These are phyloP conservation scores for Chaetomiaceae sp. DNA, from an alignment of 2,329 filamentous ascomycete genomes.

Conservation along the genomic window DNA sequence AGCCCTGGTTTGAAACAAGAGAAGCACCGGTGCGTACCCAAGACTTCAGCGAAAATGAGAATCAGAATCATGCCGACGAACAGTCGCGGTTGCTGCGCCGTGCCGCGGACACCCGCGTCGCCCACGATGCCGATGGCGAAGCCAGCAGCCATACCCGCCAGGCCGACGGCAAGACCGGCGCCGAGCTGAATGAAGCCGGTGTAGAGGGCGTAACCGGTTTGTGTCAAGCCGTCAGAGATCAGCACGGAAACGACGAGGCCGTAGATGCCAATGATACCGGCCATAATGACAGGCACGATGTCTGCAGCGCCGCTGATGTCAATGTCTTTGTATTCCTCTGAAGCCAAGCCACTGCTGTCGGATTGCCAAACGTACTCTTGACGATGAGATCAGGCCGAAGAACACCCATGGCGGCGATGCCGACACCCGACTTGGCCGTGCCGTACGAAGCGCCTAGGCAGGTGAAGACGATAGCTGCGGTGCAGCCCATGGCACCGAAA, in stretches of 20 bases:
- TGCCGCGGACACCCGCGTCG: constrained; percentile 83
- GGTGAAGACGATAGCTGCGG: constrained; percentile 49
- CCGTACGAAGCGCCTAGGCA: constrained; percentile 81
- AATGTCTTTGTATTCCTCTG: constrained; percentile 2
- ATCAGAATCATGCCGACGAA: constrained; percentile 98
- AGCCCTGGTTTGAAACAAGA: background rate
- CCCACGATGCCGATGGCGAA: constrained; percentile 85
- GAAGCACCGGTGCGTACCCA: constrained; percentile 58
- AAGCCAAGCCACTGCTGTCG: background rate
- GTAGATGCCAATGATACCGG: constrained; percentile 99
- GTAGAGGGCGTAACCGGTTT: constrained; percentile 63
- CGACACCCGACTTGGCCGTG: constrained; percentile 98
- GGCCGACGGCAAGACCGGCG: constrained; percentile 74
- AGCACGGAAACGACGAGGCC: constrained; percentile 82
- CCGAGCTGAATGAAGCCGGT: constrained; percentile 82
- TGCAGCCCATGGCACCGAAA: constrained; percentile 97
- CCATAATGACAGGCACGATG: constrained; percentile 99
- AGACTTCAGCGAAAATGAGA: constrained; percentile 98
- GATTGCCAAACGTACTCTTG: constrained; percentile 72
- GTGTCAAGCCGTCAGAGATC: constrained; percentile 72
- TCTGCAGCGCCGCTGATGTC: constrained; percentile 46
- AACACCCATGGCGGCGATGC: constrained; percentile 97
- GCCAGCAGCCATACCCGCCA: constrained; percentile 76
- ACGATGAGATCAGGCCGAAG: constrained; percentile 96
- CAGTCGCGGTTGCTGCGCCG: constrained; percentile 73